These are phyloP conservation scores for Aspergillus ustus DNA, from an alignment of 2,329 filamentous ascomycete species.

Conservation along the genomic window DNA sequence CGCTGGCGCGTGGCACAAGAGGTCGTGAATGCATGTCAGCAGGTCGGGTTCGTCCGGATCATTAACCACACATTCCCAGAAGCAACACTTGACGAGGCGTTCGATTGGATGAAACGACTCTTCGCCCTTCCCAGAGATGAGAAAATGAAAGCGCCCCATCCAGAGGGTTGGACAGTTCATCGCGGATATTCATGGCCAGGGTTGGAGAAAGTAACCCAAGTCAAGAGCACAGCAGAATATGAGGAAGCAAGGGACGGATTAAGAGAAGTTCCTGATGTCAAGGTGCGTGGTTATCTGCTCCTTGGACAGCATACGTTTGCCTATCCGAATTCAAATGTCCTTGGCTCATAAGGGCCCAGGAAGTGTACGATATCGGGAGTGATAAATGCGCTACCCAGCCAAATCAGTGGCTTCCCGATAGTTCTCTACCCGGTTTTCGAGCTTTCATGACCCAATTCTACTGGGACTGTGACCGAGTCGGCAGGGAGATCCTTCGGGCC, in stretches of 20 bases:
- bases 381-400: conserved; percentile 51
- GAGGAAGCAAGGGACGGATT: conserved; percentile 48
- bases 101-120: conserved; percentile 49
- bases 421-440: conserved; percentile 52
- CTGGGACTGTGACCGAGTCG: conserved; percentile 51
- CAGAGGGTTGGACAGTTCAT: conserved; percentile 54
- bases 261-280: conserved; percentile 56
- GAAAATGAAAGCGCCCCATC: conserved; percentile 57
- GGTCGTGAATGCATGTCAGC: conserved; percentile 48
- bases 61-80: conserved; percentile 52
- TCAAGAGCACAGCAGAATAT: conserved; percentile 47
- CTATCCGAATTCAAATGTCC: neutral
- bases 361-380: conserved; percentile 59
- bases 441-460: conserved; percentile 56
- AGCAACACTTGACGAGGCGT: conserved; percentile 48
- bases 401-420: conserved; percentile 56
- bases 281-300: conserved; percentile 42
- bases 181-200: conserved; percentile 62
- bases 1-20: conserved; percentile 42
- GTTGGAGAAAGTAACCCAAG: conserved; percentile 58
- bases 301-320: neutral
- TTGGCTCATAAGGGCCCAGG: conserved; percentile 38
- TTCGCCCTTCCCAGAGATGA: conserved; percentile 51
- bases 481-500: conserved; percentile 51
- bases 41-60: conserved; percentile 56